These are phyloP conservation scores for Schizosaccharomyces pombe DNA, from an alignment of 805 yeast genomes.

Conservation along the genomic window DNA sequence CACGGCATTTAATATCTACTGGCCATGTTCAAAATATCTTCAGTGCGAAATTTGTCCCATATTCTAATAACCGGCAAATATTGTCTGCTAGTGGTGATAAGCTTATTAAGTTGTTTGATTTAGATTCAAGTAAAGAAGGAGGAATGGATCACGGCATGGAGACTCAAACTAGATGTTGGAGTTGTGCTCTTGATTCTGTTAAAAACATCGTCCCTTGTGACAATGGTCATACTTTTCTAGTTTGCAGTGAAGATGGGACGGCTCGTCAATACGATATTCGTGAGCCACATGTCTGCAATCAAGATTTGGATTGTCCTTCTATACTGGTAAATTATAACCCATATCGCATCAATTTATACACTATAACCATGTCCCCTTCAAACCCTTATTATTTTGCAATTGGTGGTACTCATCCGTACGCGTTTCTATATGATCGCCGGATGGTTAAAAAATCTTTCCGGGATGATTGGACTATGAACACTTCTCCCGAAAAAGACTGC, in stretches of 20 bases:
- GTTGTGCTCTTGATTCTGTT: slow-evolving; percentile 8
- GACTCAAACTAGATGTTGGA: slow-evolving; percentile 1
- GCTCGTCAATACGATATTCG: slow-evolving; percentile 10
- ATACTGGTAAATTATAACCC: slow-evolving; percentile 8
- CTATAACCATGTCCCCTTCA: slow-evolving; percentile 8
- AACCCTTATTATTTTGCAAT: slow-evolving; percentile 10
- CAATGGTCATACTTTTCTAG: slow-evolving; percentile 7
- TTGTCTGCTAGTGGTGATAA: slow-evolving; percentile 9
- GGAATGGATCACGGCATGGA: not conserved
- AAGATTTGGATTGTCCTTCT: slow-evolving; percentile 4
- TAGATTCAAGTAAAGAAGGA: slow-evolving; percentile 6
- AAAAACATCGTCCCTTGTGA: slow-evolving; percentile 9
- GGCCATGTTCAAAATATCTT: slow-evolving; percentile 10
- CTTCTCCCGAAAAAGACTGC: slow-evolving; percentile 4
- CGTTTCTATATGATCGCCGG: slow-evolving; percentile 10
- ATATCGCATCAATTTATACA: slow-evolving; percentile 6
- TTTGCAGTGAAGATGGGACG: slow-evolving; percentile 10
- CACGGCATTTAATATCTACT: slow-evolving; percentile 8
- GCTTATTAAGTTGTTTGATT: slow-evolving; percentile 9
- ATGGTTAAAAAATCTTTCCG: slow-evolving; percentile 6
- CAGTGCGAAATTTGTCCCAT: slow-evolving; percentile 10
- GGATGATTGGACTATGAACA: slow-evolving; percentile 6
- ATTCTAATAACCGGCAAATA: slow-evolving; percentile 6
- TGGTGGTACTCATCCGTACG: slow-evolving; percentile 9
- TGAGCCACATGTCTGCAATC: slow-evolving; percentile 6